Conservation (phyloP, 768 basidiomycete genomes). For the Rhodosporidiobolus odoratus region DNA sequence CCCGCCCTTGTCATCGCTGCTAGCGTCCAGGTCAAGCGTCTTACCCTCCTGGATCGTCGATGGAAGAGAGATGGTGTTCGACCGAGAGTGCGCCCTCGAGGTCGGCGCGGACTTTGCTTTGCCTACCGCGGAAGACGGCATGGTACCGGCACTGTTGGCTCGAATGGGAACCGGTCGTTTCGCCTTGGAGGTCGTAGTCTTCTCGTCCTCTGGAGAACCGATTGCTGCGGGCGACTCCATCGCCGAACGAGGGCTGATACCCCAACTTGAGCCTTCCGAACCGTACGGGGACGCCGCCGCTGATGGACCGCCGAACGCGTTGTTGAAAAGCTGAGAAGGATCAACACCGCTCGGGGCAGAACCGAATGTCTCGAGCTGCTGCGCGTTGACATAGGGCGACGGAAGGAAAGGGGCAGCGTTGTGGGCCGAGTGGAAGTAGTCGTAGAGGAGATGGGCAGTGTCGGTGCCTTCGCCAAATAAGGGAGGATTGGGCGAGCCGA, state of each 20-base stretch:
- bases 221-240: conserved; percentile 10
- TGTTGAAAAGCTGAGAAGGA: conserved; percentile 23
- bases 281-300: conserved; percentile 2
- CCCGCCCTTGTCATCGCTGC: background rate
- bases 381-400: conserved; percentile 11
- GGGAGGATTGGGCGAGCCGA: conserved; percentile 22
- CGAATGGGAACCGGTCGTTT: background rate
- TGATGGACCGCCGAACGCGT: background rate
- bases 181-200: background rate
- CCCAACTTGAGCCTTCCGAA: conserved; percentile 24
- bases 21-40: conserved; percentile 10
- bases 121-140: background rate
- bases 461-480: conserved; percentile 16
- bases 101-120: conserved; percentile 19
- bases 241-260: background rate
- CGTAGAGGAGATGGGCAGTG: conserved; percentile 26
- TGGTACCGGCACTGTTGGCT: background rate
- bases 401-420: conserved; percentile 9
- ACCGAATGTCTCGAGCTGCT: conserved; percentile 11
- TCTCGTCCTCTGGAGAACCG: background rate
- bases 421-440: conserved; percentile 33
- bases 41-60: conserved; percentile 29
- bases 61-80: conserved; percentile 34
- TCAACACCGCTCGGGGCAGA: conserved; percentile 32
- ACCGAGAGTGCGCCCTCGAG: conserved; percentile 16